These are phyloP conservation scores for Verticillium albo-atrum DNA, from an alignment of 2,329 filamentous ascomycete genomes.

Conservation along the genomic window DNA sequence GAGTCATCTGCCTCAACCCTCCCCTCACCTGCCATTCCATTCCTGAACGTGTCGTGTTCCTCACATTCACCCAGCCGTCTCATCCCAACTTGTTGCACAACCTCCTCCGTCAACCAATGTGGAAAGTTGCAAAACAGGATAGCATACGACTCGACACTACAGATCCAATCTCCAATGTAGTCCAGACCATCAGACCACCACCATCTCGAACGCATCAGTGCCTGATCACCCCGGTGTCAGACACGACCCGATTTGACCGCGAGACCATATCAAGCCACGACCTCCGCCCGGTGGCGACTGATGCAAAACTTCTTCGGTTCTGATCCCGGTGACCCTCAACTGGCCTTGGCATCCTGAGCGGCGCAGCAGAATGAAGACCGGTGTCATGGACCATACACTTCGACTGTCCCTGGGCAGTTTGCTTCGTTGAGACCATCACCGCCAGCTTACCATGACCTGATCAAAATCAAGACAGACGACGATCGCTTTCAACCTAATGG, in stretches of 20 bases:
- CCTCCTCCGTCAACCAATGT: too few species aligned
- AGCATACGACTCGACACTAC: neutral
- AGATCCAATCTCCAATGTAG: too few species aligned
- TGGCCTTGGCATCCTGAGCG: neutral
- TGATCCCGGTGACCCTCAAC: neutral
- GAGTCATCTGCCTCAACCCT: neutral
- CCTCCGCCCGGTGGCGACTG: neutral
- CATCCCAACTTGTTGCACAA: too few species aligned
- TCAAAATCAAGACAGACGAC: too few species aligned
- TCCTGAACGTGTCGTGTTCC: neutral
- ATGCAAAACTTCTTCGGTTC: neutral
- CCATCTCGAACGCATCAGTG: neutral
- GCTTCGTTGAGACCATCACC: too few species aligned
- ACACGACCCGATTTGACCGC: neutral
- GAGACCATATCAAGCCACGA: neutral
- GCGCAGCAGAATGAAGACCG: neutral
- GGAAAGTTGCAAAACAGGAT: neutral
- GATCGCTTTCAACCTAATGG: too few species aligned
- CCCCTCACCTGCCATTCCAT: neutral
- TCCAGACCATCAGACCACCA: neutral
- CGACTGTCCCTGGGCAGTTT: neutral
- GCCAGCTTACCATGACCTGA: too few species aligned
- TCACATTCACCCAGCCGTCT: neutral
- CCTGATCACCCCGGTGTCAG: neutral
- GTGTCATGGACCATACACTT: too few species aligned